Conservation (phyloP, 306 rosid species). For the Sicyos edulis region DNA sequence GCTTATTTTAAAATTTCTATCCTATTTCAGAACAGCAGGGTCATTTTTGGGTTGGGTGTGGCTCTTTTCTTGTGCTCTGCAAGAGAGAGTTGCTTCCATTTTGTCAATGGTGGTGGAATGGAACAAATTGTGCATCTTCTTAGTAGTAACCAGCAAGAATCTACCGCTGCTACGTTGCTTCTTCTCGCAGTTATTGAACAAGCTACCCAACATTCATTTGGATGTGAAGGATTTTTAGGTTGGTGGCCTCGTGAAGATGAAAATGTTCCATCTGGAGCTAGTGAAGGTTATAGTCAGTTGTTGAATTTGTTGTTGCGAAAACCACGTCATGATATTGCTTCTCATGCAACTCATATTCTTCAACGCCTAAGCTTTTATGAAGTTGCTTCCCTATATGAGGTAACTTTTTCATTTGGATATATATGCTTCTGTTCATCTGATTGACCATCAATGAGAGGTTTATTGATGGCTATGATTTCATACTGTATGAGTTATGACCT, state of each 20-base stretch:
- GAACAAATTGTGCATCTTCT: slow-evolving; percentile 55
- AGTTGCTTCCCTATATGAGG: slow-evolving; percentile 88
- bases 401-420: slow-evolving; percentile 36
- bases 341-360: slow-evolving; percentile 75
- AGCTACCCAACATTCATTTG: slow-evolving; percentile 76
- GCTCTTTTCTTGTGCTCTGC: slow-evolving; percentile 86
- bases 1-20: slow-evolving; percentile 13
- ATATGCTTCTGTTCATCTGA: slow-evolving; percentile 12
- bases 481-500: slow-evolving; percentile 25
- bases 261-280: slow-evolving; percentile 53
- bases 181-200: slow-evolving; percentile 84
- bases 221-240: slow-evolving; percentile 93
- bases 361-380: slow-evolving; percentile 85
- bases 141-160: slow-evolving; percentile 43
- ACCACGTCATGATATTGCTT: slow-evolving; percentile 86
- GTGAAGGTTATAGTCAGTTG: slow-evolving; percentile 78
- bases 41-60: slow-evolving; percentile 72
- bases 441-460: slow-evolving; percentile 25
- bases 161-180: slow-evolving; percentile 55
- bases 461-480: not conserved
- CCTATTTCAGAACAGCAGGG: slow-evolving; percentile 63
- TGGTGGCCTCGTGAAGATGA: slow-evolving; percentile 98
- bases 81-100: slow-evolving; percentile 81
- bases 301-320: slow-evolving; percentile 72
- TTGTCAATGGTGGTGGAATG: slow-evolving; percentile 86